Evolutionary conservation across 2,329 filamentous ascomycete genomes (phyloP).

Genomic region (Aspergillus hiratsukae): DNA sequence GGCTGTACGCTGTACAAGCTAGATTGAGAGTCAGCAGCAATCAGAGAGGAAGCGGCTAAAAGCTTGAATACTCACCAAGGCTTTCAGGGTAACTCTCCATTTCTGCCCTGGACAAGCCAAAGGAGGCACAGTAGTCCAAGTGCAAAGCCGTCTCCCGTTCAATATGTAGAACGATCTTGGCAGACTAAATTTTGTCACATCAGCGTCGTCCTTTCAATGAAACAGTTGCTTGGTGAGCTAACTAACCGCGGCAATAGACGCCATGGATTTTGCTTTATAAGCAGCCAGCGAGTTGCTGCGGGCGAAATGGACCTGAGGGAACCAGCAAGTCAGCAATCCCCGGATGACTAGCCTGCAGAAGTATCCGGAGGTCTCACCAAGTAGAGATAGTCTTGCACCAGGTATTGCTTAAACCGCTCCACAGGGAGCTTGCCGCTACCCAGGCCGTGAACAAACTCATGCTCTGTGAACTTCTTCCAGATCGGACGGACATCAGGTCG

Average conservation of each 20-base stretch:
- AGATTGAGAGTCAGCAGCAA: conserved; percentile 10
- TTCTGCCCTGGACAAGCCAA: conserved; percentile 69
- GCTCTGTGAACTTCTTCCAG: conserved; percentile 74
- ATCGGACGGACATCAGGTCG: conserved; percentile 66
- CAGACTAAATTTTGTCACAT: conserved; percentile 44
- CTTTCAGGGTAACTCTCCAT: conserved; percentile 71
- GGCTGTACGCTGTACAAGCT: conserved; percentile 78
- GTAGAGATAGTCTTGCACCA: conserved; percentile 90
- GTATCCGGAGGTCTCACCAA: conserved; percentile 50
- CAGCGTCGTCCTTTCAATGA: not conserved
- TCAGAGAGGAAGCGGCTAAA: not conserved
- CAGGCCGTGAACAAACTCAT: conserved; percentile 75
- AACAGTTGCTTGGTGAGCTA: not conserved
- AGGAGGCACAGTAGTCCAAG: conserved; percentile 73
- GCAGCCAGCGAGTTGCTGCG: conserved; percentile 78
- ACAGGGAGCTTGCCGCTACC: conserved; percentile 70
- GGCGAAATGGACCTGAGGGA: conserved; percentile 70
- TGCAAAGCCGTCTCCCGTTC: conserved; percentile 77
- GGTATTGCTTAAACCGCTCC: conserved; percentile 78
- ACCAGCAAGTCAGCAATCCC: conserved; percentile 1
- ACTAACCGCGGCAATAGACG: conserved; percentile 66
- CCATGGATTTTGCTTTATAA: conserved; percentile 74
- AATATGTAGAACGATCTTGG: conserved; percentile 71
- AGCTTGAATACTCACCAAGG: conserved; percentile 51
- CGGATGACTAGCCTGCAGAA: not conserved